These are phyloP conservation scores for Phytophthora fragariaefolia DNA, from an alignment of 352 stramenopile genomes.

Conservation along the genomic window DNA sequence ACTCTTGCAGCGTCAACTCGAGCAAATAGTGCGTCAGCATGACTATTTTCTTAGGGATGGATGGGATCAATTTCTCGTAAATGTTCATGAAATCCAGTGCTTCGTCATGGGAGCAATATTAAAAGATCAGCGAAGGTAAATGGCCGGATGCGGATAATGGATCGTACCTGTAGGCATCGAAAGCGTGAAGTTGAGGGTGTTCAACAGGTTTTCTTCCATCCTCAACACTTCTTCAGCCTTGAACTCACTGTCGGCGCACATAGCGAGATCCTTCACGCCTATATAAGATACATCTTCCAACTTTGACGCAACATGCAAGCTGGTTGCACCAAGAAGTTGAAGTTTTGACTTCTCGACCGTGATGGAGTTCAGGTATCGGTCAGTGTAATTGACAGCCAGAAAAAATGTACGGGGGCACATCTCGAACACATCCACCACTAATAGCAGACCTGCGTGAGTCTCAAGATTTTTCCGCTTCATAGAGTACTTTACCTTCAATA, in stretches of 20 bases:
- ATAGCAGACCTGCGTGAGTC: neutral
- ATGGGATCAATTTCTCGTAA: conserved; percentile 87
- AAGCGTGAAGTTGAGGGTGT: conserved; percentile 92
- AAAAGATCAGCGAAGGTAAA: no score
- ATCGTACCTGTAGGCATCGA: conserved; percentile 89
- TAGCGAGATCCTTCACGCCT: conserved; percentile 91
- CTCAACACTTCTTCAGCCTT: conserved; percentile 88
- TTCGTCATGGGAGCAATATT: no score
- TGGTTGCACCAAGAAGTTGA: conserved; percentile 90
- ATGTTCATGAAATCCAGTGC: conserved; percentile 91
- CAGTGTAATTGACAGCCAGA: conserved; percentile 91
- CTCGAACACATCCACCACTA: conserved; percentile 93
- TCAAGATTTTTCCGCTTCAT: neutral
- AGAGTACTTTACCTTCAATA: conserved; percentile 77
- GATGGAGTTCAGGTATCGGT: conserved; percentile 87
- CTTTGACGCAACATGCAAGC: conserved; percentile 92
- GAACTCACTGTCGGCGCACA: conserved; percentile 93
- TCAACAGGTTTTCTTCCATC: conserved; percentile 93
- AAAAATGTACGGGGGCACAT: conserved; percentile 92
- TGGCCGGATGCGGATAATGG: no score
- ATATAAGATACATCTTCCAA: conserved; percentile 94
- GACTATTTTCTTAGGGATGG: conserved; percentile 83
- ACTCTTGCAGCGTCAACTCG: conserved; percentile 89
- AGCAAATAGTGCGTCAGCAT: conserved; percentile 91
- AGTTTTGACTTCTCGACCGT: conserved; percentile 91